Percentiles rank a stretch among this genome's conserved stretches.
Conservation (phyloP, 768 basidiomycete genomes). For the Mycena maculata region DNA sequence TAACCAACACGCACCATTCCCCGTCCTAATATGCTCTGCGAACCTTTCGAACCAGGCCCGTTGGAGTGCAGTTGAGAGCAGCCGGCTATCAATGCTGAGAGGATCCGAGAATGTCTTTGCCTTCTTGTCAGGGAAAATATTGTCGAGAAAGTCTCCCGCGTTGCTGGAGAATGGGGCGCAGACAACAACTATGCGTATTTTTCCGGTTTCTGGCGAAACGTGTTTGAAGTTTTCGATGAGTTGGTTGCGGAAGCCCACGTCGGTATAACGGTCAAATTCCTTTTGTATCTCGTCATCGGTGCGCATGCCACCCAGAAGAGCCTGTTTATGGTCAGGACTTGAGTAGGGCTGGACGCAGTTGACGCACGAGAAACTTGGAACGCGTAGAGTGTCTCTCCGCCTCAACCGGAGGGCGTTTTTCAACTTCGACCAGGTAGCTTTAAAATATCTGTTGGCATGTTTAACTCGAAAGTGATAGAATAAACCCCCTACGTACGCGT, state of each 20-base stretch:
- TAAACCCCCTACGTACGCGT: not conserved
- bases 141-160: not conserved
- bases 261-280: not conserved
- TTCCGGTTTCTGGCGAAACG: not conserved
- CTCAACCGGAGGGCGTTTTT: not conserved
- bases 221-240: not conserved
- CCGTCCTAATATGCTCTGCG: conserved; percentile 10
- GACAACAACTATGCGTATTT: conserved; percentile 2
- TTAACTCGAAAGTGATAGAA: not conserved
- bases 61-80: conserved; percentile 1
- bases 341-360: not conserved
- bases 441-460: too few species aligned
- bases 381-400: conserved; percentile 3
- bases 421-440: conserved; percentile 7
- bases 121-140: conserved; percentile 1
- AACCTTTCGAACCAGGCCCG: conserved; percentile 3
- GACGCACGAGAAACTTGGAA: conserved; percentile 7
- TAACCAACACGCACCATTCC: not conserved
- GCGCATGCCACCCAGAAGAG: conserved; percentile 8
- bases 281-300: not conserved
- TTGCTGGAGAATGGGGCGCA: conserved; percentile 1
- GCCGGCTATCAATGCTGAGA: conserved; percentile 3
- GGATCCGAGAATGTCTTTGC: not conserved
- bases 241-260: not conserved
- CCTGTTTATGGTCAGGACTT: not conserved